Conservation (phyloP, 2,329 filamentous ascomycete species). For the Colletotrichum cordylinicola region DNA sequence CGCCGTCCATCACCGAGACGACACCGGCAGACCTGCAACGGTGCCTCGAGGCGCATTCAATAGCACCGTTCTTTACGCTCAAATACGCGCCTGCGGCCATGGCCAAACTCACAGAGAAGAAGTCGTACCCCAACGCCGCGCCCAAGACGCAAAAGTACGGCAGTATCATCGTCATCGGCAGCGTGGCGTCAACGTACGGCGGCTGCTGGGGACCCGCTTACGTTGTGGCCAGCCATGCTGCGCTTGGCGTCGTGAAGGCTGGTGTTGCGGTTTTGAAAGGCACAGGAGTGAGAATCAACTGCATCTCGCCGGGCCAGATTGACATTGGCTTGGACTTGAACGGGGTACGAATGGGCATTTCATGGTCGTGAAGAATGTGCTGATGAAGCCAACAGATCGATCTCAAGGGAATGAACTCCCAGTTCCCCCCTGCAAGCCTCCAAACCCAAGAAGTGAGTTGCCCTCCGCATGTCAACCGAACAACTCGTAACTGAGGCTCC, state of each 20-base stretch:
- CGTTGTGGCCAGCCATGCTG: slow-evolving; percentile 66
- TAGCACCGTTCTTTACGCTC: slow-evolving; percentile 69
- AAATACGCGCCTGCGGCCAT: slow-evolving; percentile 70
- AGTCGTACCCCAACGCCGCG: slow-evolving; percentile 65
- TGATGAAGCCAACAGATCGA: slow-evolving; percentile 45
- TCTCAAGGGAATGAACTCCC: slow-evolving; percentile 52
- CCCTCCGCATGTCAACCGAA: not conserved
- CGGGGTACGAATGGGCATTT: slow-evolving; percentile 31
- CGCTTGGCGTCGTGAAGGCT: slow-evolving; percentile 63
- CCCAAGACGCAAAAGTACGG: slow-evolving; percentile 66
- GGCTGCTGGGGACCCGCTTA: slow-evolving; percentile 66
- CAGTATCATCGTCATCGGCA: slow-evolving; percentile 66
- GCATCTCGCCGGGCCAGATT: slow-evolving; percentile 46
- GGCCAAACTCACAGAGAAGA: slow-evolving; percentile 59
- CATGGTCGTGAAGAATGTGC: not conserved
- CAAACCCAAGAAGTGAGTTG: slow-evolving; percentile 51
- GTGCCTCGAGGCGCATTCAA: slow-evolving; percentile 64
- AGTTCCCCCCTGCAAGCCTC: slow-evolving; percentile 60
- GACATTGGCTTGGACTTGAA: slow-evolving; percentile 47
- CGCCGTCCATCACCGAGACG: slow-evolving; percentile 60
- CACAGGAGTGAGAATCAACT: slow-evolving; percentile 65
- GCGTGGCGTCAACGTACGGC: slow-evolving; percentile 62
- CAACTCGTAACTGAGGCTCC: not conserved
- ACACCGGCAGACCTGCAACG: slow-evolving; percentile 60
- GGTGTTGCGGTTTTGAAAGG: slow-evolving; percentile 64